Evolutionary conservation across 192 early-diverging fungal genomes (phyloP), one percentile per base, ranked within the genome.

Genomic region (Phycomyces nitens): DNA sequence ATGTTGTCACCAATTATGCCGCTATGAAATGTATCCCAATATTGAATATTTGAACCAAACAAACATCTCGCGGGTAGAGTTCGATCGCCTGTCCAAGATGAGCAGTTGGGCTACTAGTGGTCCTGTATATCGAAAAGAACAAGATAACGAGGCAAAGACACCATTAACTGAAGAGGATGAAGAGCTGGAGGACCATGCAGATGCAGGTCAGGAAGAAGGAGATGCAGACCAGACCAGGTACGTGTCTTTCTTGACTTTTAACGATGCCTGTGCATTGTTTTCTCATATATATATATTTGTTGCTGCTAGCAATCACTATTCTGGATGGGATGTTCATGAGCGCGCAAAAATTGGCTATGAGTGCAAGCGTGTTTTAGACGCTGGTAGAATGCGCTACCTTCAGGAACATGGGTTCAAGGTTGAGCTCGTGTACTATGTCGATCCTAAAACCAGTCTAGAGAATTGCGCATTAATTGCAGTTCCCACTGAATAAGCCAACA

Each of bases 1-100:
- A 3, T 97, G 94, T 74, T 96, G 94, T 68, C 94, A 95, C 73
- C 92, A 94, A 52, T 56, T 86, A 11, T 94, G 91, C 70, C 80
- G 78, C 21, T 88, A 82, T 63, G 82, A 79, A 14, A 86, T 84
- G 83, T 94, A 88, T 58, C 79, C 86, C 6, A 80, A 91, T 63
- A 87, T 68, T 15, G 67, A 62, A 9, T 94, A 78, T 58, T 72
- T 95, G 70, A 68, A 77, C 39, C 42, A 82, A 65, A 60, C 75
- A 20, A 77, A 72, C 15, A 74, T 88, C 22, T 68, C 62, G 15
- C 66, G 82, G 39, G 65, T 76, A 11, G 81, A 83, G 42, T 93
- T 94, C 74, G 77, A 79, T 5, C 68, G 82, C 21, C 41, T 94
- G 42, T 78, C 82, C 24, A 76, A 82, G 40, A 85, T 94, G 82